Conservation (phyloP, 2,329 filamentous ascomycete species). For the Paraconiothyrium sp. region DNA sequence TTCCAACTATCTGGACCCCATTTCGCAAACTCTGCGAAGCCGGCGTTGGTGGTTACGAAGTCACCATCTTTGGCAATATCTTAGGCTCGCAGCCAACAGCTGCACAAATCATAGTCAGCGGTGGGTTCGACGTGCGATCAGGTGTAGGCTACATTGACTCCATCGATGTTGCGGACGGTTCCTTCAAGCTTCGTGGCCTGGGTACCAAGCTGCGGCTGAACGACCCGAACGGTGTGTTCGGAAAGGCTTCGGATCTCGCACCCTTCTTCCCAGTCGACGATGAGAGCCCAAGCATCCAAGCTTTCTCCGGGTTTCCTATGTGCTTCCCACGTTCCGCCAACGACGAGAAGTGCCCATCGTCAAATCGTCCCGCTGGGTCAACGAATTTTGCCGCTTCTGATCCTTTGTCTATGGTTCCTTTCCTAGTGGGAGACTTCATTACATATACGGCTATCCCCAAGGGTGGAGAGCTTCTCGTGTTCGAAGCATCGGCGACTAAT, state of each 20-base stretch:
- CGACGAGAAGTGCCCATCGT: slow-evolving; percentile 48
- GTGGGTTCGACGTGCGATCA: slow-evolving; percentile 49
- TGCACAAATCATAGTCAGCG: slow-evolving; percentile 48
- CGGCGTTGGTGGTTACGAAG: slow-evolving; percentile 33
- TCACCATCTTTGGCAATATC: slow-evolving; percentile 52
- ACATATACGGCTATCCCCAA: slow-evolving; percentile 51
- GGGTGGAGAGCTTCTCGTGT: slow-evolving; percentile 47
- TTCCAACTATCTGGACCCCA: slow-evolving; percentile 58
- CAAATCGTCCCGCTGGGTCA: slow-evolving; percentile 47
- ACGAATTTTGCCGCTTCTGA: slow-evolving; percentile 45
- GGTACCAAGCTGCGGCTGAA: slow-evolving; percentile 53
- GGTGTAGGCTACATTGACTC: slow-evolving; percentile 50
- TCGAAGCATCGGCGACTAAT: slow-evolving; percentile 49
- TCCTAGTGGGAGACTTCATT: slow-evolving; percentile 54
- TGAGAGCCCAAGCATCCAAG: slow-evolving; percentile 58
- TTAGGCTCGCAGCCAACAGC: slow-evolving; percentile 50
- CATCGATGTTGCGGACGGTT: slow-evolving; percentile 44
- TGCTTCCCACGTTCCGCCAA: slow-evolving; percentile 57
- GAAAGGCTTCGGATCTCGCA: slow-evolving; percentile 26
- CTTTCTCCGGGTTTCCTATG: slow-evolving; percentile 64
- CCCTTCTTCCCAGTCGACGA: slow-evolving; percentile 61
- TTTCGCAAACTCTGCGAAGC: slow-evolving; percentile 45
- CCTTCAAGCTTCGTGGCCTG: slow-evolving; percentile 46
- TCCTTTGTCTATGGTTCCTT: slow-evolving; percentile 53
- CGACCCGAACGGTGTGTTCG: slow-evolving; percentile 58